Base-by-base conservation (phyloP, 2,329 filamentous ascomycete genomes). In the Pseudocercospora crystallina region DNA sequence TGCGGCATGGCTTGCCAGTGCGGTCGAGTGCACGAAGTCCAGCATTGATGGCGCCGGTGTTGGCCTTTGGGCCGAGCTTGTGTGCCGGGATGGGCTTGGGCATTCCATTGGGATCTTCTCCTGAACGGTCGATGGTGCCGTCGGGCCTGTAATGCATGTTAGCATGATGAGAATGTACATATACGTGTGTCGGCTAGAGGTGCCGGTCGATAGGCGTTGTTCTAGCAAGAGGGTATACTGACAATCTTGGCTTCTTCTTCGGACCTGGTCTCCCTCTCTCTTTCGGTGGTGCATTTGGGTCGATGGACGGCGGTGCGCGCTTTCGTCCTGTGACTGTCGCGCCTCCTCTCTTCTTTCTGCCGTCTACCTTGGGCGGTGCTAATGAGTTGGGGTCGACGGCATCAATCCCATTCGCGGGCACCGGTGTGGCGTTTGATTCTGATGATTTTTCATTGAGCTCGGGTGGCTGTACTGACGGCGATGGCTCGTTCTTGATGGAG, bases 31-130 rank as follows among this genome's bases (percentile, higher is more conserved):
- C 92, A 48, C 94, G 89, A 43, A 99, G 85, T 45, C 90, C 89
- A 47, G 94, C 94, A 68, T 99, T 99, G 79, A 99, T 99, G 53
- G 92, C 92, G 58, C 94, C 94, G 65, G 92, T 89, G 70, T 96
- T 97, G 44, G 92, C 92, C 72, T 96, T 97, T 61, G 94, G 94
- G 3, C 92, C 92, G 20, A 97, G 85, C 71, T 95, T 95, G 73
- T 92, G 89, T 43, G 79, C 76, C 38, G 76, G 72, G 5, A 75
- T 55, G 15, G 61, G 45, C 39, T 56, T 59, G 26, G 48, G 26
- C 11, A 39, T 42, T 10, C 49, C 54, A 34, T 54, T 58, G 10
- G 37, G 30, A 5, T 41, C 42, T 9, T 58, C 56, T 31, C 43
- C 66, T 33, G 65, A 66, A 49, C 69, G 65, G 48, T 80, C 77